Conservation (phyloP, 306 rosid genomes). For the Trifolium fragiferum region DNA sequence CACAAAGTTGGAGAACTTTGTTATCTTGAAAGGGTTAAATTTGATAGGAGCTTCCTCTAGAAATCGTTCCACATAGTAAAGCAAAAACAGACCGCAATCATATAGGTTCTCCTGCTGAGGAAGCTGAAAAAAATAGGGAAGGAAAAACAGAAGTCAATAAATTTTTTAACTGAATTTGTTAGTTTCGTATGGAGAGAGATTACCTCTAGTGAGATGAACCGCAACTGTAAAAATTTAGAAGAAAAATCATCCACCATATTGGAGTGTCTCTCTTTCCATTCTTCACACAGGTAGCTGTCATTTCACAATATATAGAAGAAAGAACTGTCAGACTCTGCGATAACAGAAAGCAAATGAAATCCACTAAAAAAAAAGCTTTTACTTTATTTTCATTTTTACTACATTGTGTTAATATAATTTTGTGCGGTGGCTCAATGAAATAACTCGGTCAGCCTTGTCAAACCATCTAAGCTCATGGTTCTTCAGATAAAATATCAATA, state of each 20-base stretch:
- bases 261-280: slow-evolving; percentile 72
- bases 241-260: slow-evolving; percentile 52
- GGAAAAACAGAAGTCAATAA: slow-evolving; percentile 27
- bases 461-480: background rate
- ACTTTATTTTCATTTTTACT: slow-evolving; percentile 14
- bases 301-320: slow-evolving; percentile 27
- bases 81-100: slow-evolving; percentile 89
- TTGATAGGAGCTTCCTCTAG: slow-evolving; percentile 66
- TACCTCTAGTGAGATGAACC: slow-evolving; percentile 69
- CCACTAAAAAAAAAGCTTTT: slow-evolving; percentile 22
- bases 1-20: slow-evolving; percentile 65
- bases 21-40: slow-evolving; percentile 61
- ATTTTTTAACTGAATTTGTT: slow-evolving; percentile 9
- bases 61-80: slow-evolving; percentile 78
- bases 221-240: slow-evolving; percentile 55
- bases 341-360: slow-evolving; percentile 25
- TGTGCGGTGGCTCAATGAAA: slow-evolving; percentile 32
- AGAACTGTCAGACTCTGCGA: slow-evolving; percentile 29
- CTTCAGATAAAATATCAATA: slow-evolving; percentile 2
- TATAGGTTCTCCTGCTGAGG: slow-evolving; percentile 83
- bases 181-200: slow-evolving; percentile 18
- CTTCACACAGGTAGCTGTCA: slow-evolving; percentile 74
- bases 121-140: slow-evolving; percentile 51
- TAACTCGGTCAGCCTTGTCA: slow-evolving; percentile 32
- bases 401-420: slow-evolving; percentile 18